Evolutionary conservation across 768 basidiomycete genomes (phyloP).

Genomic region (Boletus rubropictus): DNA sequence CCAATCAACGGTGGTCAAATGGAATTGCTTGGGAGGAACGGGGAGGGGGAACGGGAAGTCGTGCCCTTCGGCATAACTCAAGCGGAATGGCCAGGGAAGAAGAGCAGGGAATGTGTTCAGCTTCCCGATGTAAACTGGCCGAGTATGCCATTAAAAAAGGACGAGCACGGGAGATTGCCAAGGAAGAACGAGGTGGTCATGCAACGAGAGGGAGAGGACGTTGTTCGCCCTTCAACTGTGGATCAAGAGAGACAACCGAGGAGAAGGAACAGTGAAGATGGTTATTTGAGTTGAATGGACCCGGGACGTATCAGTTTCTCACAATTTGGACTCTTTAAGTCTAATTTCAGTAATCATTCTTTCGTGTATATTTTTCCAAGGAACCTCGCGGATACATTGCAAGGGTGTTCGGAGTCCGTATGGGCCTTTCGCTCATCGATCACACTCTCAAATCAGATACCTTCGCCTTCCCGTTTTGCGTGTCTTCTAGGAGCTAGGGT

Average conservation of each 20-base stretch:
- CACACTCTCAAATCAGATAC: background rate
- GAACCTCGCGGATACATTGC: too few species aligned
- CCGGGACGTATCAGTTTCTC: too few species aligned
- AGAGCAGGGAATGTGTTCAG: background rate
- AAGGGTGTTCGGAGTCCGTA: too few species aligned
- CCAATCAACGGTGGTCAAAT: background rate
- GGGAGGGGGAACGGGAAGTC: background rate
- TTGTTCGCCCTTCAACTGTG: background rate
- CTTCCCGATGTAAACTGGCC: background rate
- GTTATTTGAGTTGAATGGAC: background rate
- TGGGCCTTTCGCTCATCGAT: background rate
- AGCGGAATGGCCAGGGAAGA: background rate
- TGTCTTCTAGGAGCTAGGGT: background rate
- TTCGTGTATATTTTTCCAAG: too few species aligned
- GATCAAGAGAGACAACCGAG: background rate
- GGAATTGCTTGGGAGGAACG: background rate
- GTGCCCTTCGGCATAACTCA: background rate
- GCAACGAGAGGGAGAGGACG: background rate
- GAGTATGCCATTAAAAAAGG: background rate
- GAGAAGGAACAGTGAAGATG: background rate
- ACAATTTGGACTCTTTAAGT: too few species aligned
- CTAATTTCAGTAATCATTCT: too few species aligned
- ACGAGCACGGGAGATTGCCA: background rate
- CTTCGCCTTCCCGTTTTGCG: background rate
- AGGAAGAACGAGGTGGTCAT: background rate